phyloP scores from a whole-genome alignment of 106 monocot genomes.

The Vanilla planifolia region DNA sequence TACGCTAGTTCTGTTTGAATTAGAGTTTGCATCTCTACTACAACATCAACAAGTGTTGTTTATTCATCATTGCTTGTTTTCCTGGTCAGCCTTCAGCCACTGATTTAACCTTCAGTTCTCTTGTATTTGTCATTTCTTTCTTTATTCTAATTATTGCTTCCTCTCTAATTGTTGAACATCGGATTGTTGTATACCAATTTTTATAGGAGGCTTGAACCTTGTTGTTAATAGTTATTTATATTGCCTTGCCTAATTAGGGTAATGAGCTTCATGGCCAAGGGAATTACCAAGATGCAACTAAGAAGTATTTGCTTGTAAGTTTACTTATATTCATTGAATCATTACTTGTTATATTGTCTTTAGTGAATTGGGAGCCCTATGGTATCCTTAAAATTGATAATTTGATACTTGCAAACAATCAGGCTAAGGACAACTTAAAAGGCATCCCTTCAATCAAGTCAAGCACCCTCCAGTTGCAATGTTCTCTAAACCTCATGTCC shows the following conservation, averaged over 20 bases:
- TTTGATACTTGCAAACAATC: conserved; percentile 1
- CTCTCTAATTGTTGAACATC: background rate
- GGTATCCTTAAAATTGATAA: background rate
- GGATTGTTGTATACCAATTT: background rate
- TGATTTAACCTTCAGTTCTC: too few species aligned
- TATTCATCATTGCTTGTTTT: too few species aligned
- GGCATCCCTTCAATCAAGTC: conserved; percentile 48
- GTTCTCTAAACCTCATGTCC: conserved; percentile 94
- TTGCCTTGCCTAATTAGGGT: conserved; percentile 37
- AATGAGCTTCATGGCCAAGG: conserved; percentile 72
- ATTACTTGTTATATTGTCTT: background rate
- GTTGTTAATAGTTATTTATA: background rate
- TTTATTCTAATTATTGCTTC: background rate
- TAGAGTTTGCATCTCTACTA: too few species aligned
- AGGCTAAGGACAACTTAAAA: conserved; percentile 91
- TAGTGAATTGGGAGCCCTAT: background rate
- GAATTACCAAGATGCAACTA: conserved; percentile 61
- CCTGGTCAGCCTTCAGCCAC: too few species aligned
- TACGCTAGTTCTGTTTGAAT: too few species aligned
- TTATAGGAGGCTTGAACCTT: background rate
- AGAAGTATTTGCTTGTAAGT: conserved; percentile 80
- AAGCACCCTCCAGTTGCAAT: conserved; percentile 67
- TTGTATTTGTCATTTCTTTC: background rate
- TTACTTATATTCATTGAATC: background rate
- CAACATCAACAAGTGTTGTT: too few species aligned